Percentiles rank a stretch among this genome's conserved stretches.
These are phyloP conservation scores for Cordyceps fumosorosea DNA, from an alignment of 2,329 filamentous ascomycete genomes.

Conservation along the genomic window DNA sequence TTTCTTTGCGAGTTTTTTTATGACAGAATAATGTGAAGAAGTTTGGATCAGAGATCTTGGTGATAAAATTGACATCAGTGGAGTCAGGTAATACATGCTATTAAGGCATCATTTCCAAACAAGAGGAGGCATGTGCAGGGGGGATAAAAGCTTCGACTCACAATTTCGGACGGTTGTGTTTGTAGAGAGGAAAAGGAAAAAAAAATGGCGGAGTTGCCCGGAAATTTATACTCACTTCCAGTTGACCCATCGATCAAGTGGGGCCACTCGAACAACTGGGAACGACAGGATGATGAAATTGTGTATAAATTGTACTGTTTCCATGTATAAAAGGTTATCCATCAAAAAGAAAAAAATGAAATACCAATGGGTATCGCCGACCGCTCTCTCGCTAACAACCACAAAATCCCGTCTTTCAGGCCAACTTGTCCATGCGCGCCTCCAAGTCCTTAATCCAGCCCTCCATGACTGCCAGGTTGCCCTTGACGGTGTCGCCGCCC, in stretches of 20 bases:
- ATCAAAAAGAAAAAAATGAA: neutral
- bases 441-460: constrained; percentile 87
- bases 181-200: constrained; percentile 8
- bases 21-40: constrained; percentile 10
- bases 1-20: neutral
- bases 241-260: constrained; percentile 12
- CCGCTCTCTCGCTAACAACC: neutral
- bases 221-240: constrained; percentile 3
- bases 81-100: constrained; percentile 55
- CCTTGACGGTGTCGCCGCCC: constrained; percentile 62
- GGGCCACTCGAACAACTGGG: neutral
- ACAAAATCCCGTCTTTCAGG: constrained; percentile 15
- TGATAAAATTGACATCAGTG: constrained; percentile 56
- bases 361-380: constrained; percentile 8
- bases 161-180: constrained; percentile 21
- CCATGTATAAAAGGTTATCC: neutral
- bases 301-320: neutral
- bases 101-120: constrained; percentile 44
- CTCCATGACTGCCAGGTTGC: constrained; percentile 79
- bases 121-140: neutral
- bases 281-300: neutral
- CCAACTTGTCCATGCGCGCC: constrained; percentile 59
- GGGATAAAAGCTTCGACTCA: constrained; percentile 22
- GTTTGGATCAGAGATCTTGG: constrained; percentile 63
- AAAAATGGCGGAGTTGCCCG: neutral